Evolutionary conservation across 78 protist genomes (phyloP).

Genomic region (Cyanophora paradoxa): DNA sequence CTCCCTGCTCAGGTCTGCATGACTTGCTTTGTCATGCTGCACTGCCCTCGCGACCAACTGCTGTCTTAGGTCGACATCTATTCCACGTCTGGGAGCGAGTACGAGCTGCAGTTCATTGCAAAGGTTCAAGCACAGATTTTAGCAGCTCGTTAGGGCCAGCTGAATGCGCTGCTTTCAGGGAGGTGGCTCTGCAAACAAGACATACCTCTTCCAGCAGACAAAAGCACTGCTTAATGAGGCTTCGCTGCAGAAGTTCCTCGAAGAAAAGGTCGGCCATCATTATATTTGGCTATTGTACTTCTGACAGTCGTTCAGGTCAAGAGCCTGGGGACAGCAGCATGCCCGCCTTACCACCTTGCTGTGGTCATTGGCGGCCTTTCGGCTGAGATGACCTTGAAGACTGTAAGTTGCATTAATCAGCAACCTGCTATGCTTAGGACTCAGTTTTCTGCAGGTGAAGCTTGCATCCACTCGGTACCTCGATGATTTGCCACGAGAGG

Average conservation of each 20-base stretch:
- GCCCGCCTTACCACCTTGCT: conserved; percentile 78
- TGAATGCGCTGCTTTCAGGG: no score
- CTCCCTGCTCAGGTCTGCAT: conserved; percentile 69
- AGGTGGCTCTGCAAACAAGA: conserved; percentile 83
- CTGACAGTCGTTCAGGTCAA: no score
- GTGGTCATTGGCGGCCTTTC: conserved; percentile 73
- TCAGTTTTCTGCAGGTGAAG: no score
- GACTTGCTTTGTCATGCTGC: no score
- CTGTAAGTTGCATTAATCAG: no score
- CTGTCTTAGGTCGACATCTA: conserved; percentile 40
- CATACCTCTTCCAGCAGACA: conserved; percentile 72
- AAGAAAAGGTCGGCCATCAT: conserved; percentile 54
- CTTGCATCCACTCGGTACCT: conserved; percentile 40
- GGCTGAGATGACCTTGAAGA: conserved; percentile 76
- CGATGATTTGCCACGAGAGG: no score
- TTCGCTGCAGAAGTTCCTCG: conserved; percentile 39
- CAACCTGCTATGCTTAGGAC: no score
- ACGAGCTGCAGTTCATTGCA: conserved; percentile 63
- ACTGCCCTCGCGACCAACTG: no score
- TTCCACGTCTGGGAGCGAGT: conserved; percentile 54
- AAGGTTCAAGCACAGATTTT: no score
- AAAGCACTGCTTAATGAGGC: conserved; percentile 60
- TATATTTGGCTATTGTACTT: no score
- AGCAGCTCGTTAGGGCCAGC: no score
- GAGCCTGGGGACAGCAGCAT: conserved; percentile 78